Percentiles rank a stretch among this genome's conserved stretches.
Evolutionary conservation across 805 yeast genomes (phyloP).

Genomic region (Lachancea sp.): DNA sequence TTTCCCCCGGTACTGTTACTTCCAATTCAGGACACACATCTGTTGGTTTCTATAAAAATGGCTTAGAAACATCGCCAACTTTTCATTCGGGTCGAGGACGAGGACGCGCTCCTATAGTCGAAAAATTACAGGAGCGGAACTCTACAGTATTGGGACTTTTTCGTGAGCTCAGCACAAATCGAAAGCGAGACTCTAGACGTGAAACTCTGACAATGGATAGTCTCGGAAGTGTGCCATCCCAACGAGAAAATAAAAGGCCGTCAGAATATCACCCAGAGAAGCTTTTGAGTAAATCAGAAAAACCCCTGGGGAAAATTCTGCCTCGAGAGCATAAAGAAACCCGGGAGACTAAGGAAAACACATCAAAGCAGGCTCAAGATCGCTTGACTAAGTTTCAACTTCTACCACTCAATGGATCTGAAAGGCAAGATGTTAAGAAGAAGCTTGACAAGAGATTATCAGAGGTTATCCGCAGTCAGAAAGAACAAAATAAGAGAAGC

Average conservation of each 20-base stretch:
- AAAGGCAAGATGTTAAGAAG: constrained; percentile 24
- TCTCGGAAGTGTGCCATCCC: too few species aligned
- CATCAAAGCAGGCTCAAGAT: constrained; percentile 13
- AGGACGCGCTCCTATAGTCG: neutral
- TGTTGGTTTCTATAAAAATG: neutral
- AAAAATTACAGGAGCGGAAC: neutral
- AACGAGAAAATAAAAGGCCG: too few species aligned
- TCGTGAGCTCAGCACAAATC: neutral
- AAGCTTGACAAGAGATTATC: constrained; percentile 28
- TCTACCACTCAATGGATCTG: constrained; percentile 19
- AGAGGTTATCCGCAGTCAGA: constrained; percentile 30
- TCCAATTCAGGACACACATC: too few species aligned
- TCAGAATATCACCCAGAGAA: too few species aligned
- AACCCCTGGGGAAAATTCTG: neutral
- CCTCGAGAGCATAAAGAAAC: neutral
- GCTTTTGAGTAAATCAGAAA: neutral
- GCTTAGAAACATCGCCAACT: neutral
- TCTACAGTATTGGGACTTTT: neutral
- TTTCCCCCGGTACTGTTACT: constrained; percentile 1
- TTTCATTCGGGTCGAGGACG: neutral
- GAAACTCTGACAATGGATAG: too few species aligned
- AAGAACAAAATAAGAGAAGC: constrained; percentile 21
- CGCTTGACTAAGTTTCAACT: constrained; percentile 29
- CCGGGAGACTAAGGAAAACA: neutral
- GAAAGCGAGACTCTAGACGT: neutral